These are phyloP conservation scores for Hygrophorus russula DNA, from an alignment of 768 basidiomycete genomes.

Conservation along the genomic window DNA sequence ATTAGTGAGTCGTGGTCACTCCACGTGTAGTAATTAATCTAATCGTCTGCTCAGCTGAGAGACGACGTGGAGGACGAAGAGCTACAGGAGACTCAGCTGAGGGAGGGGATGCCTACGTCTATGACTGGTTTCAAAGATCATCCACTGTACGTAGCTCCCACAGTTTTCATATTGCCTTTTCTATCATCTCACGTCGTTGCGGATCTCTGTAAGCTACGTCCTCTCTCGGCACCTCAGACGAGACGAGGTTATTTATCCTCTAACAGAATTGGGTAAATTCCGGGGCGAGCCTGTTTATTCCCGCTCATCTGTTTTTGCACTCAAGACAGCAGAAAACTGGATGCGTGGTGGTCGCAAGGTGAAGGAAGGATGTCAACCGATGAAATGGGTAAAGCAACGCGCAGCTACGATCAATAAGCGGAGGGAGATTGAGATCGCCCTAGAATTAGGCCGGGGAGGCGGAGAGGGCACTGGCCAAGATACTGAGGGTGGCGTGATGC, in stretches of 20 bases:
- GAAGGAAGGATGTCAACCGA: constrained; percentile 64
- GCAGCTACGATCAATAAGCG: constrained; percentile 70
- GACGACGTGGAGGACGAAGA: constrained; percentile 93
- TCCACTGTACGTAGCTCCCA: constrained; percentile 50
- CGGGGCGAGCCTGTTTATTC: constrained; percentile 89
- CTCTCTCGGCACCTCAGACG: constrained; percentile 81
- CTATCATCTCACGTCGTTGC: not conserved
- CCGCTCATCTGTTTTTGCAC: constrained; percentile 67
- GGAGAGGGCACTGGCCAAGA: constrained; percentile 25
- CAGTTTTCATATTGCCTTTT: not conserved
- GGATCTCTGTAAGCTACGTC: constrained; percentile 45
- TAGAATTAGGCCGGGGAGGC: constrained; percentile 29
- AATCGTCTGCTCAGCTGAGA: constrained; percentile 47
- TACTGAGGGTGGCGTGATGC: constrained; percentile 48
- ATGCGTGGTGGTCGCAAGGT: constrained; percentile 75
- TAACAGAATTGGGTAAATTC: constrained; percentile 81
- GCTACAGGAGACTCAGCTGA: constrained; percentile 61
- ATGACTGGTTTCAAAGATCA: constrained; percentile 93
- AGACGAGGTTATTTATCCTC: constrained; percentile 76
- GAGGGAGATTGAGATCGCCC: constrained; percentile 49
- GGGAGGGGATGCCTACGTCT: constrained; percentile 88
- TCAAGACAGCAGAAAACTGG: constrained; percentile 93
- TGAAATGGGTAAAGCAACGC: constrained; percentile 83
- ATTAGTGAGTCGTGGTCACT: constrained; percentile 42
- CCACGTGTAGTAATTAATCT: constrained; percentile 9